A percentile compares a stretch with the other conserved stretches of the same genome.
Conservation (phyloP, 495 filamentous ascomycete genomes). For the Penicillium daleae region DNA sequence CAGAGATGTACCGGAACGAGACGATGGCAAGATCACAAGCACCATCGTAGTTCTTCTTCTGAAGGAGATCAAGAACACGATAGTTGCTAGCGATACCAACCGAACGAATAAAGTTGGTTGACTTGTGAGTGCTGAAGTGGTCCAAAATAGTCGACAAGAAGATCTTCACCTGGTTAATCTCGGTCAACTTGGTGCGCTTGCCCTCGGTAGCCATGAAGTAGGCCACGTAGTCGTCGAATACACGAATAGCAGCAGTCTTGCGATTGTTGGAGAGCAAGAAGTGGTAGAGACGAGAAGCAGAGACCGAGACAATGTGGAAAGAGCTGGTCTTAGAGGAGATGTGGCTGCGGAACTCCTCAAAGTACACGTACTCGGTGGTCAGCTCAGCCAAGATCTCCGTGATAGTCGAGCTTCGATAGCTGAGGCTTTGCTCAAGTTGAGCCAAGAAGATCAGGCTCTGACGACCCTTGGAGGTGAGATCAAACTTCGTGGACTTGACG, state of each 20-base stretch:
- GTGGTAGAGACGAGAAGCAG: conserved; percentile 35
- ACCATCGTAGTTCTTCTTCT: conserved; percentile 28
- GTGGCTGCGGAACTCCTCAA: conserved; percentile 40
- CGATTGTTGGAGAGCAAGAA: conserved; percentile 37
- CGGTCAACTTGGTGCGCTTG: conserved; percentile 33
- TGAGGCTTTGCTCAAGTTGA: conserved; percentile 42
- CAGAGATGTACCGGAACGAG: conserved; percentile 37
- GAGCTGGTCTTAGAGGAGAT: conserved; percentile 34
- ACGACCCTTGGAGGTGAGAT: conserved; percentile 36
- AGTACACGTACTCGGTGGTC: conserved; percentile 43
- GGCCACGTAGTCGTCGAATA: conserved; percentile 30
- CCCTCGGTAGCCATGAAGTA: conserved; percentile 41
- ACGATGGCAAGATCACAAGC: conserved; percentile 38
- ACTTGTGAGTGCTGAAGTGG: conserved; percentile 38
- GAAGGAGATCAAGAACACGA: conserved; percentile 34
- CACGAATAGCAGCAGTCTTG: conserved; percentile 19
- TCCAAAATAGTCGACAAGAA: conserved; percentile 35
- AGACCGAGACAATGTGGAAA: conserved; percentile 31
- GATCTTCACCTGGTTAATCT: conserved; percentile 31
- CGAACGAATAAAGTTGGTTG: conserved; percentile 42
- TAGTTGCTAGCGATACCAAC: conserved; percentile 42
- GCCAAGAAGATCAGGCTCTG: conserved; percentile 44
- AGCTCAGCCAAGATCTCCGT: conserved; percentile 42
- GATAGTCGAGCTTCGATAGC: conserved; percentile 30
- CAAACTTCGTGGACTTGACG: conserved; percentile 25